Conservation (phyloP, 768 basidiomycete species). For the Auriculariales sp. region DNA sequence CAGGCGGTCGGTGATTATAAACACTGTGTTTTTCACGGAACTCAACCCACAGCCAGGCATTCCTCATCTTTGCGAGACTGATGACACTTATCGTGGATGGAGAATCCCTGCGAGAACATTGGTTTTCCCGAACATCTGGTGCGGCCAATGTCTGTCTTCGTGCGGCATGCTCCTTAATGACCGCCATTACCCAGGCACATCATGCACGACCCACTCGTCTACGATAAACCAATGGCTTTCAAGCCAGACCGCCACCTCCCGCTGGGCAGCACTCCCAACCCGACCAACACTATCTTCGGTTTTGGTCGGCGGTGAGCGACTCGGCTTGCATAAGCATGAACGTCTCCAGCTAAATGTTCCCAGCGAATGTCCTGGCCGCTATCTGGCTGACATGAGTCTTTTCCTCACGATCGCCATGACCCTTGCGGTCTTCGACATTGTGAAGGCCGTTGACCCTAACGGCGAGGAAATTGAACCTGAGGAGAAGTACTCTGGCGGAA, state of each 20-base stretch:
- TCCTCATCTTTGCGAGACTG: not conserved
- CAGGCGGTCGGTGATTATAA: not conserved
- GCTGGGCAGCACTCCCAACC: conserved; percentile 7
- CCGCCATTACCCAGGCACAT: conserved; percentile 1
- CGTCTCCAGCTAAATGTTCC: not conserved
- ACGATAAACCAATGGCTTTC: conserved; percentile 7
- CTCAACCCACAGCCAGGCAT: not conserved
- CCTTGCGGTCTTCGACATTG: conserved; percentile 22
- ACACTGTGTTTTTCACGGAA: not conserved
- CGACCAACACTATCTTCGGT: conserved; percentile 10
- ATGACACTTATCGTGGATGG: conserved; percentile 1
- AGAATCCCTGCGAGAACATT: conserved; percentile 9
- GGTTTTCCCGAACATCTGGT: conserved; percentile 10
- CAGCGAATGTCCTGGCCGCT: too few relatives aligned
- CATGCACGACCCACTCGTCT: conserved; percentile 5
- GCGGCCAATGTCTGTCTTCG: not conserved
- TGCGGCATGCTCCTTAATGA: not conserved
- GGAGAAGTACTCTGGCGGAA: too few relatives aligned
- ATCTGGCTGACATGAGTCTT: conserved; percentile 25
- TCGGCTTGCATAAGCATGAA: not conserved
- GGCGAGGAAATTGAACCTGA: too few relatives aligned
- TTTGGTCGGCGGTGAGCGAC: conserved; percentile 10
- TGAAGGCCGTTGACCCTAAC: conserved; percentile 30
- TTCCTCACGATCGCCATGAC: conserved; percentile 22
- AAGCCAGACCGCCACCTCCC: conserved; percentile 12